Percentiles rank a stretch among this genome's conserved stretches.
Evolutionary conservation across 2,329 filamentous ascomycete species (phyloP).

Genomic region (Helotiales sp.): DNA sequence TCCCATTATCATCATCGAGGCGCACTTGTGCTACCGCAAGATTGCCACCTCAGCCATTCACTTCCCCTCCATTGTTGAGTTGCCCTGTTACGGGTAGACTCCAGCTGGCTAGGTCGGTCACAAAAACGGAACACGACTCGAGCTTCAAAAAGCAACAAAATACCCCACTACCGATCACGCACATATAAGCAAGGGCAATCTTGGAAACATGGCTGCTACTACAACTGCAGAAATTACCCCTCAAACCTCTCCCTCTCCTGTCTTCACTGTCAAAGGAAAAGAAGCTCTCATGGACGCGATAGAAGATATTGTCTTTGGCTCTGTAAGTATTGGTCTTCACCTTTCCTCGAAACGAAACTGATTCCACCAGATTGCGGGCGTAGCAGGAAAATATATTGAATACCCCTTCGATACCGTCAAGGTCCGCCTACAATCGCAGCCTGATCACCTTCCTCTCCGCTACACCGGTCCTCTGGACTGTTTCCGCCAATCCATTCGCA

Average conservation of each 20-base stretch:
- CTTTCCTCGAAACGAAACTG: not conserved
- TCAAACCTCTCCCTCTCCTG: slow-evolving; percentile 10
- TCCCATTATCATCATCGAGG: not conserved
- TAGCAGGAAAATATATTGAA: slow-evolving; percentile 93
- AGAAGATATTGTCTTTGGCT: slow-evolving; percentile 88
- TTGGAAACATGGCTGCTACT: slow-evolving; percentile 27
- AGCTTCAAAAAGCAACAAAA: slow-evolving; percentile 2
- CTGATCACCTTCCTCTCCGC: slow-evolving; percentile 75
- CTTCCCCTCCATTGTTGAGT: too few relatives aligned
- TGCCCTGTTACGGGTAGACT: too few relatives aligned
- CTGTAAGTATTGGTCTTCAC: slow-evolving; percentile 51
- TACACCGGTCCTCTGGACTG: slow-evolving; percentile 91
- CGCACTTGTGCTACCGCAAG: not conserved
- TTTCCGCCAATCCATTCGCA: slow-evolving; percentile 80
- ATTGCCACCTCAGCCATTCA: not conserved
- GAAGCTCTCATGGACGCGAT: slow-evolving; percentile 55
- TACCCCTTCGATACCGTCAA: slow-evolving; percentile 99
- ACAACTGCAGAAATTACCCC: slow-evolving; percentile 24
- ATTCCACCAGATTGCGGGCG: slow-evolving; percentile 66
- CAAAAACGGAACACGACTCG: not conserved
- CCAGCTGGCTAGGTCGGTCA: too few relatives aligned
- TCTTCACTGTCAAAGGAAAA: slow-evolving; percentile 19
- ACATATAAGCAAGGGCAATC: not conserved
- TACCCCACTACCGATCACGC: slow-evolving; percentile 11
- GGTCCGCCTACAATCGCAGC: slow-evolving; percentile 94